A percentile compares a stretch with the other conserved stretches of the same genome.
These are phyloP conservation scores for Nidula microcarpa DNA, from an alignment of 768 basidiomycete genomes.

Conservation along the genomic window DNA sequence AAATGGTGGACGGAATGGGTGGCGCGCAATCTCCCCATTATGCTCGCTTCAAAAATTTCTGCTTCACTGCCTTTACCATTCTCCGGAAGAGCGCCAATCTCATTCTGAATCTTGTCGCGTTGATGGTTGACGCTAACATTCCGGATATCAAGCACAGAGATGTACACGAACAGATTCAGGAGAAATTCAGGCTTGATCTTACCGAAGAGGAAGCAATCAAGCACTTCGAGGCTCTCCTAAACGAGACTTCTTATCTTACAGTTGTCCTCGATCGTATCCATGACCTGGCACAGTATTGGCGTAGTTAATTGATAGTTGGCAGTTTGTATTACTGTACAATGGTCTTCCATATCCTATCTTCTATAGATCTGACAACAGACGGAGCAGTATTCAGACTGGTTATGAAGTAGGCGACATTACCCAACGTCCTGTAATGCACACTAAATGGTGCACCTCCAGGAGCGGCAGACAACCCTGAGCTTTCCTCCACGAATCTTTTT, in stretches of 20 bases:
- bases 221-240: constrained; percentile 89
- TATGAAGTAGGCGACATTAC: constrained; percentile 92
- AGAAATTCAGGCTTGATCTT: constrained; percentile 92
- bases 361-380: constrained; percentile 51
- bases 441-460: constrained; percentile 58
- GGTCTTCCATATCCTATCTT: constrained; percentile 55
- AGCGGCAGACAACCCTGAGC: constrained; percentile 28
- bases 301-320: constrained; percentile 42
- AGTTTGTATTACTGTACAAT: constrained; percentile 14
- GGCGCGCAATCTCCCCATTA: constrained; percentile 95
- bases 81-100: constrained; percentile 96
- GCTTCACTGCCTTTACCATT: constrained; percentile 97
- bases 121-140: constrained; percentile 98
- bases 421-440: constrained; percentile 85
- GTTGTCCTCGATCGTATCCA: constrained; percentile 94
- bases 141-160: constrained; percentile 94
- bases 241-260: constrained; percentile 93
- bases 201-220: constrained; percentile 98
- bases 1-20: constrained; percentile 99
- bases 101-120: constrained; percentile 90
- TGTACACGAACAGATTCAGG: constrained; percentile 87
- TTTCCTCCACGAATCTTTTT: constrained; percentile 19
- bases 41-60: constrained; percentile 91
- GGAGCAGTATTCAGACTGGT: constrained; percentile 74
- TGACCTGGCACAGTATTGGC: constrained; percentile 86